Base-by-base conservation (phyloP, 768 basidiomycete genomes). In the Pisolithus tinctorius region DNA sequence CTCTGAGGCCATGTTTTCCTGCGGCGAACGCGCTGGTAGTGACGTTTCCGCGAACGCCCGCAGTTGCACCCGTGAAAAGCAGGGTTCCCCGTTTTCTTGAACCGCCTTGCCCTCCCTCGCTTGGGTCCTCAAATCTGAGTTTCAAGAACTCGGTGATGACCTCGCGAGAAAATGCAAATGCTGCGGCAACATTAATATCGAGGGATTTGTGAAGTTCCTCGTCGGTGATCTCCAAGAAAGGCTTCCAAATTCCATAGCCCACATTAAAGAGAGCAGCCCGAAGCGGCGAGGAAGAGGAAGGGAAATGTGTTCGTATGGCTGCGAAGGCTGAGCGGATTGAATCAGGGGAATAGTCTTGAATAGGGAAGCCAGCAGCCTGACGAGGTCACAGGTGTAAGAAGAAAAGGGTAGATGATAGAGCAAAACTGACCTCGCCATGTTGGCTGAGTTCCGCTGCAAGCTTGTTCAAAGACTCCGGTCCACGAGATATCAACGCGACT, bases 51-150 rank as follows among this genome's bases (percentile, higher is more conserved):
- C 86, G 69, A 17, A 78, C 50, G 48, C 80, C 74, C 6, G 86
- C 82, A 6, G 87, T 88, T 1, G 86, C 86, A 0, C 86, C 84
- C 0, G 86, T 88, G 60, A 87, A 86, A 13, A 86, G 75, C 44
- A 88, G 64, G 0, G 81, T 77, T 6, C 86, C 87, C 26, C 75
- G 72, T 60, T 79, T 78, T 10, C 82, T 80, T n/a, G 63, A 64
- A n/a, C 67, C 65, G 14, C 58, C 68, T 25, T 55, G 58, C 25
- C 68, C 68, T 1, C 70, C 61, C 45, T 75, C 67, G n/a, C 72
- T 71, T 6, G 77, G 62, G 9, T 74, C 71, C 55, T 69, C 65
- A 7, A 69, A 23, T 1, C 63, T 67, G 55, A 83, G 83, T 42
- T 75, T 71, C 60, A 82, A 81, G 66, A 87, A 81, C 2, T 75